Percentiles rank a stretch among this genome's conserved stretches.
These are phyloP conservation scores for Pistacia integerrima DNA, from an alignment of 345 rosid species.

Conservation along the genomic window DNA sequence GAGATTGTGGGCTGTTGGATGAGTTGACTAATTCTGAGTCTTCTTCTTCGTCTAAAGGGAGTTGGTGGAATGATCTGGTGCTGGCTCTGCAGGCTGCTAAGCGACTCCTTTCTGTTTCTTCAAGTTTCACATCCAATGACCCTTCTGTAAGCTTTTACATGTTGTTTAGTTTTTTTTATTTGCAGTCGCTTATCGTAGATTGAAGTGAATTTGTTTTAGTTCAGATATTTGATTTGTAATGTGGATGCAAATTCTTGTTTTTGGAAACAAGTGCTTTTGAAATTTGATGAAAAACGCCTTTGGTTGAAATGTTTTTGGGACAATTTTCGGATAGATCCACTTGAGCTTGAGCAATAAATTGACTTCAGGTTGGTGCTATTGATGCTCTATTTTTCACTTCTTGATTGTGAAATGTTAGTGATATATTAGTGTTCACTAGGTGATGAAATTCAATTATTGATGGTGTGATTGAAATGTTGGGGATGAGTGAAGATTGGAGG, in stretches of 20 bases:
- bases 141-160: constrained; percentile 54
- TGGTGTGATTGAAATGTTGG: not conserved
- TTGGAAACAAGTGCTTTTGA: not conserved
- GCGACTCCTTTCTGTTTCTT: constrained; percentile 53
- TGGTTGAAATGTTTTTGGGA: not conserved
- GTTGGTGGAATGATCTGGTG: constrained; percentile 70
- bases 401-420: not conserved
- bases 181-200: not conserved
- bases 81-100: constrained; percentile 58
- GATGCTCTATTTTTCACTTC: not conserved
- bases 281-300: not conserved
- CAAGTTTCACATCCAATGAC: constrained; percentile 37
- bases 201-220: not conserved
- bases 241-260: not conserved
- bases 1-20: constrained; percentile 37
- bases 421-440: not conserved
- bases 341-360: not conserved
- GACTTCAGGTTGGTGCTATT: not conserved
- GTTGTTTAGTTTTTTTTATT: not conserved
- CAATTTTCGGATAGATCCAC: not conserved
- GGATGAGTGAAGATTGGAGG: not conserved
- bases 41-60: constrained; percentile 26
- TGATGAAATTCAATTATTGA: not conserved
- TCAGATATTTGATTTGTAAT: not conserved
- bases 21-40: constrained; percentile 20